Evolutionary conservation across 129 eudicot genomes (phyloP).

Genomic region (Chrysanthemum makinoi): DNA sequence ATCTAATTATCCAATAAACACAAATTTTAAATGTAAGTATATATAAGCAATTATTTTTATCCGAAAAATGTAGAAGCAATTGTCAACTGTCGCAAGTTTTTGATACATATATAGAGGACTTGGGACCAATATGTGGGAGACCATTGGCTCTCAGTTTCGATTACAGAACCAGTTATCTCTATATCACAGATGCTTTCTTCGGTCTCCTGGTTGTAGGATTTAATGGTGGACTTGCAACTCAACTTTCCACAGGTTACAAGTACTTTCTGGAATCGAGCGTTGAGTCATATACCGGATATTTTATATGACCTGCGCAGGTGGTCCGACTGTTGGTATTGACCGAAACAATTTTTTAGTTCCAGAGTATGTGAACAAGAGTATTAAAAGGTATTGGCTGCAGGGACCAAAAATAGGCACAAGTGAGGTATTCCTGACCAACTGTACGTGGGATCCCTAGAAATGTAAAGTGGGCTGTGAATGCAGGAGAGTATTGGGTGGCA

Average conservation of each 20-base stretch:
- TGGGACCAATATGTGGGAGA: too few relatives aligned
- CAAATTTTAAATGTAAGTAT: not conserved
- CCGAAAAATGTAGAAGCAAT: constrained; percentile 14
- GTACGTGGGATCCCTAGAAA: constrained; percentile 11
- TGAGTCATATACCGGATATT: constrained; percentile 29
- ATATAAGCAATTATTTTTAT: constrained; percentile 21
- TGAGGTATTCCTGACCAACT: constrained; percentile 11
- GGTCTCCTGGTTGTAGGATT: too few relatives aligned
- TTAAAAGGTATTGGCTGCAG: constrained; percentile 25
- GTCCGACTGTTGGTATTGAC: constrained; percentile 22
- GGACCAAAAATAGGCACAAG: constrained; percentile 21
- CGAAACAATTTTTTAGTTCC: constrained; percentile 15
- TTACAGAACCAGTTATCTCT: too few relatives aligned
- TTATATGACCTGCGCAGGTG: constrained; percentile 29
- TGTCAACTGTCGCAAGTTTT: constrained; percentile 24
- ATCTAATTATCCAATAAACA: not conserved
- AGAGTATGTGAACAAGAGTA: constrained; percentile 6
- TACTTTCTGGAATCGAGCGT: constrained; percentile 26
- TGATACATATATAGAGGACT: not conserved
- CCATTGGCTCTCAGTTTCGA: too few relatives aligned
- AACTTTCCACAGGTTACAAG: constrained; percentile 16
- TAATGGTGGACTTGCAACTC: too few relatives aligned
- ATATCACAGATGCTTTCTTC: too few relatives aligned
- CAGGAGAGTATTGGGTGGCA: constrained; percentile 28
- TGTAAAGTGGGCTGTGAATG: constrained; percentile 22